Base-by-base conservation (phyloP, 2,329 filamentous ascomycete species). In the Aspergillus sp. region DNA sequence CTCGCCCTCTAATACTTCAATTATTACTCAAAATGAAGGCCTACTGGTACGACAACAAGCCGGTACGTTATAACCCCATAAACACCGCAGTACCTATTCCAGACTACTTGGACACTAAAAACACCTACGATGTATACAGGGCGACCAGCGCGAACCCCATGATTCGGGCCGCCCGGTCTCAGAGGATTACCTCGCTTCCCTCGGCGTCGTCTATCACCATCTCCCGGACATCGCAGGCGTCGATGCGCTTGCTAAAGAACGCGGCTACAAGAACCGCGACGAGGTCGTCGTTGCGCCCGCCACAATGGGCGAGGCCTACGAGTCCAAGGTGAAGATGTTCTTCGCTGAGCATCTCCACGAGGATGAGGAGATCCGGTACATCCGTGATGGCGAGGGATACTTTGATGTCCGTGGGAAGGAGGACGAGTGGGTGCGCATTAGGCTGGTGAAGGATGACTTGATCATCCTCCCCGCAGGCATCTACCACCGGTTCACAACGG, bases 281-380 rank as follows among this genome's bases (percentile, higher is more conserved):
- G 88, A 96, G 77, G 90, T 98, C 73, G 90, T 85, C 59, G 90
- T 99, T 21, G 96, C 91, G 7, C 93, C 93, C 0, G 81, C 87
- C 62, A 89, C 87, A 63, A 91, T 98, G 88, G 92, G 91, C 56
- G 89, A 85, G 40, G 78, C 87, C 45, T 99, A 98, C 79, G 93
- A 99, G 77, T 85, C 90, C 62, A 98, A 98, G 77, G 91, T 99
- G 62, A 93, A 91, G 79, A 86, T 78, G 65, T 99, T 99, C 81
- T 99, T 98, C 80, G 75, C 90, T 68, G 95, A 99, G 82, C 95
- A 99, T 75, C 76, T 99, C 68, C 95, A 99, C 73, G 95, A 99
- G 79, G 95, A 99, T 67, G 95, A 99, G 79, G 95, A 99, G 82
- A 99, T 99, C 65, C 83, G 95, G 48, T 99, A 97, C 70, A 93